These are phyloP conservation scores for Kazachstania martiniae DNA, from an alignment of 805 yeast genomes.

Conservation along the genomic window DNA sequence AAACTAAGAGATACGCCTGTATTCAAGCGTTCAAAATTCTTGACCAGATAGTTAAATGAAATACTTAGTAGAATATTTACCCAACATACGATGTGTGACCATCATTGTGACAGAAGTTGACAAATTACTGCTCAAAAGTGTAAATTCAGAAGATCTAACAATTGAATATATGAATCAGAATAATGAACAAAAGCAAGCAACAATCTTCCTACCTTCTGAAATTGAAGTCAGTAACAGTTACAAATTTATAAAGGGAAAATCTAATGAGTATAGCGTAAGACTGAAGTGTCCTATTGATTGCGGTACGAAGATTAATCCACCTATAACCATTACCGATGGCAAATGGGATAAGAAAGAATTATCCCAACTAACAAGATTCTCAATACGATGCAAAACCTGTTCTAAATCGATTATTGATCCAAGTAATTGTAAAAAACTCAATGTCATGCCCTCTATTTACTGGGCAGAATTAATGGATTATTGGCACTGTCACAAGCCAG, in stretches of 20 bases:
- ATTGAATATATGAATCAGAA: too few relatives aligned
- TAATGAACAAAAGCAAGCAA: too few relatives aligned
- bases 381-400: slow-evolving; percentile 13
- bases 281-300: too few relatives aligned
- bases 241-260: too few relatives aligned
- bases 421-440: slow-evolving; percentile 11
- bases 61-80: slow-evolving; percentile 7
- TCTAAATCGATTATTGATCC: slow-evolving; percentile 3
- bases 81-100: slow-evolving; percentile 2
- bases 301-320: too few relatives aligned
- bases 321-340: too few relatives aligned
- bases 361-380: slow-evolving; percentile 2
- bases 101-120: slow-evolving; percentile 1
- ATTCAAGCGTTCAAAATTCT: background rate
- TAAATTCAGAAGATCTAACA: background rate
- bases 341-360: slow-evolving; percentile 20
- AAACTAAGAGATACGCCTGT: too few relatives aligned
- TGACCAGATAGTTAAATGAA: slow-evolving; percentile 2
- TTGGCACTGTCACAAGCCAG: slow-evolving; percentile 93
- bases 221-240: too few relatives aligned
- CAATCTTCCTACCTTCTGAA: too few relatives aligned
- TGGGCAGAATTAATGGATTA: slow-evolving; percentile 96
- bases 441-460: slow-evolving; percentile 77
- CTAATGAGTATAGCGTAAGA: too few relatives aligned
- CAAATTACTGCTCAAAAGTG: background rate